Evolutionary conservation across 164 flowering plant species (phyloP).

Genomic region (Magnolia officinalis): DNA sequence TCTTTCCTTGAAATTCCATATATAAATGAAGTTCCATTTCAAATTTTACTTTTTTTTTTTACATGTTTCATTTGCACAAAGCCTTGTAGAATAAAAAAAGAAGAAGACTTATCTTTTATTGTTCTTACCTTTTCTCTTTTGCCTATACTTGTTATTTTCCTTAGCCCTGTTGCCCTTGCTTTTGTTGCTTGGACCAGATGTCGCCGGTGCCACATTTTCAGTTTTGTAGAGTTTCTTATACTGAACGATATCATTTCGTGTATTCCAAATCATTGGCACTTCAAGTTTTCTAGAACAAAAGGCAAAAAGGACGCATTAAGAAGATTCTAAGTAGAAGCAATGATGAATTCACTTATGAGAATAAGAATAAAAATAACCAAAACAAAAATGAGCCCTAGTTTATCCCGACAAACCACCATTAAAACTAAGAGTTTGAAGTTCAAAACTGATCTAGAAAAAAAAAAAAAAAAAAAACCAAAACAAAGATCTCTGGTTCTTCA

Average conservation of each 20-base stretch:
- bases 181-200: background rate
- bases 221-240: conserved; percentile 19
- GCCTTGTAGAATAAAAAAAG: background rate
- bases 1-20: too few relatives aligned
- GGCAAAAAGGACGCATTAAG: background rate
- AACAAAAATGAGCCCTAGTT: background rate
- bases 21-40: too few relatives aligned
- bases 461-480: too few relatives aligned
- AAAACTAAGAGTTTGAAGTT: too few relatives aligned
- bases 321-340: background rate
- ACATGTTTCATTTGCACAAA: background rate
- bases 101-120: background rate
- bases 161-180: conserved; percentile 6
- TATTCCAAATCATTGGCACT: conserved; percentile 58
- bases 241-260: conserved; percentile 28
- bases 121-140: conserved; percentile 3
- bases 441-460: too few relatives aligned
- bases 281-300: conserved; percentile 41
- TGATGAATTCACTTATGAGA: background rate
- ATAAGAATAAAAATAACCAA: too few relatives aligned
- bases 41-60: conserved; percentile 14
- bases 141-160: background rate
- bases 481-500: too few relatives aligned
- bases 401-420: too few relatives aligned
- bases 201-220: conserved; percentile 25